Base-by-base conservation (phyloP, 768 basidiomycete genomes). In the Boletus rubropictus region DNA sequence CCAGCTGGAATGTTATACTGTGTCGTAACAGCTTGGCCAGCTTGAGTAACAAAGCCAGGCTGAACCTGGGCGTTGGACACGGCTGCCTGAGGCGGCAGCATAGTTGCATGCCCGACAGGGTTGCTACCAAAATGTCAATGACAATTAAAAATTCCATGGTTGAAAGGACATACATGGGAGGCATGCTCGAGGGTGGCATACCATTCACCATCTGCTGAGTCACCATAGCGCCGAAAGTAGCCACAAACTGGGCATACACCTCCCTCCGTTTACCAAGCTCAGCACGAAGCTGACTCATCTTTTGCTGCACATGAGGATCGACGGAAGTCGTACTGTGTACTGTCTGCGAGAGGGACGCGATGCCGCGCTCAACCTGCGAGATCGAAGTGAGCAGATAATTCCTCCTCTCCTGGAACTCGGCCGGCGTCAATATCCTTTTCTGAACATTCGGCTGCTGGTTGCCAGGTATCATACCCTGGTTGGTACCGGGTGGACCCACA, bases 261-360 rank as follows among this genome's bases (percentile, higher is more conserved):
- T 79, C 77, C 63, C 69, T 75, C 52, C 67, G 68, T 22, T 22
- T 40, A 36, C 54, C 55, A 15, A 60, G 41, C 35, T 69, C 65
- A 7, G 5, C 1, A 5, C 58, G 62, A 22, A 54, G 44, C 18
- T 56, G 51, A 27, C 2, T 34, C 15, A 67, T 18, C 49, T 50
- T 49, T 46, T 50, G 52, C 21, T 55, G 50, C 11, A 50, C n/a
- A 4, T 12, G 22, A 18, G 48, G 46, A 18, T 69, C 66, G 1
- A 55, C n/a, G 2, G 63, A 28, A 20, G 42, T 32, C 12, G 49
- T 34, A 39, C 40, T 57, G 45, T 56, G 54, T 25, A 36, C 33
- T 2, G 33, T 36, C 41, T 54, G 56, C 17, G 39, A 0, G 24
- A 55, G 46, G 18, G 32, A 20, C 3, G 27, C 8, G 17, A 66